Conservation (phyloP, 768 basidiomycete species). For the Pleurotus sapidus region DNA sequence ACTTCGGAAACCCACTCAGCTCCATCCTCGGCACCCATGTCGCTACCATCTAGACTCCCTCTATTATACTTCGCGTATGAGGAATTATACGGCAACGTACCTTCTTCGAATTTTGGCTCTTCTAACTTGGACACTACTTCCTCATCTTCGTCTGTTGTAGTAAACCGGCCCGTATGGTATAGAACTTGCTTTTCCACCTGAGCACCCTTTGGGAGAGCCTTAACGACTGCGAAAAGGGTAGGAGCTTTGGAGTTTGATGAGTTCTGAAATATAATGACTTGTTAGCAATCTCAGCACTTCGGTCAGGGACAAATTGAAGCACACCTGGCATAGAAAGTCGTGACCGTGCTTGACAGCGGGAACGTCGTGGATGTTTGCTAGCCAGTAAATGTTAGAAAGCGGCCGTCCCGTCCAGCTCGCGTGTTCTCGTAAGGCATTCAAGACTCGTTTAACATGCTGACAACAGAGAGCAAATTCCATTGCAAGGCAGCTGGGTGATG, state of each 20-base stretch:
- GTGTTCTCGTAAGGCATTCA: conserved; percentile 52
- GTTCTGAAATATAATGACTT: neutral
- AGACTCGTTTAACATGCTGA: conserved; percentile 78
- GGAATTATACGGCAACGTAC: conserved; percentile 22
- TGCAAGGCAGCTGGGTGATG: conserved; percentile 53
- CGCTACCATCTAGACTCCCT: conserved; percentile 8
- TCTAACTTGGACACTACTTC: conserved; percentile 34
- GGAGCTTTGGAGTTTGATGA: conserved; percentile 18
- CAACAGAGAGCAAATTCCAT: conserved; percentile 70
- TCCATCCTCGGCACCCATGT: conserved; percentile 12
- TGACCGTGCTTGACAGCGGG: conserved; percentile 38
- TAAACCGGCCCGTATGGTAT: conserved; percentile 62
- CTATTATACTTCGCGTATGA: neutral
- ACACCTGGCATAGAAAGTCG: conserved; percentile 19
- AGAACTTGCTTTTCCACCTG: conserved; percentile 75
- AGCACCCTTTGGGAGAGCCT: conserved; percentile 69
- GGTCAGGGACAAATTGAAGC: conserved; percentile 10
- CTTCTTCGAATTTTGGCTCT: conserved; percentile 36
- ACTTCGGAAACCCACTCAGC: conserved; percentile 39
- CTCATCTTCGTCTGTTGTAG: conserved; percentile 44
- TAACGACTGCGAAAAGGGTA: conserved; percentile 59
- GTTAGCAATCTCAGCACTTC: conserved; percentile 1
- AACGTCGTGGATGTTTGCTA: conserved; percentile 40
- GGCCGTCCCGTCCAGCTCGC: conserved; percentile 61
- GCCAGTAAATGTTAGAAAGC: conserved; percentile 74